Conservation (phyloP, 148 eudicot species). For the Rhododendron henanense region DNA sequence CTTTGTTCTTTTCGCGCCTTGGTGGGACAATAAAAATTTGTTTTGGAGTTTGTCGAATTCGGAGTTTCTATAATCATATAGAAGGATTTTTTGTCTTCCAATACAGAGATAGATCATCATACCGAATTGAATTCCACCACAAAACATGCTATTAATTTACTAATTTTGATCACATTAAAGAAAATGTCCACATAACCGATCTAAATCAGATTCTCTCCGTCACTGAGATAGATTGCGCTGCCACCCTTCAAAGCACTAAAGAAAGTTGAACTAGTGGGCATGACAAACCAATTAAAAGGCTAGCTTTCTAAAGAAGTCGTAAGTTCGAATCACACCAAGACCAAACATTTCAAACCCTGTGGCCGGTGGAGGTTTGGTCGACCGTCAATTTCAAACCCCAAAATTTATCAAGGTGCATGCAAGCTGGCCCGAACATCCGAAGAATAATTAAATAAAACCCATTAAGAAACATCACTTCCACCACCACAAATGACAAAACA, state of each 20-base stretch:
- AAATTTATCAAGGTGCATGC: too few species aligned
- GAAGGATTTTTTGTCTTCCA: neutral
- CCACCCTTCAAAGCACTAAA: neutral
- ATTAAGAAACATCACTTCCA: neutral
- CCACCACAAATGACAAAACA: neutral
- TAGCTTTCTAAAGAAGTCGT: neutral
- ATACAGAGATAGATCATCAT: neutral
- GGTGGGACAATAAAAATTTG: too few species aligned
- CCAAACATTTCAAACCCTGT: too few species aligned
- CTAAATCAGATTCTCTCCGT: neutral
- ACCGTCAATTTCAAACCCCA: neutral
- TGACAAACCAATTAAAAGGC: too few species aligned
- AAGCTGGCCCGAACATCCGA: too few species aligned
- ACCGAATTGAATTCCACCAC: neutral
- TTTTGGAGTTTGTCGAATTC: neutral
- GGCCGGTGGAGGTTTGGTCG: neutral
- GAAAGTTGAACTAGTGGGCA: too few species aligned
- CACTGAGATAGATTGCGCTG: neutral
- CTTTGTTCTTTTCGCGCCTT: too few species aligned
- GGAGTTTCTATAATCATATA: neutral
- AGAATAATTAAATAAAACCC: too few species aligned
- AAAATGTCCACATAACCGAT: neutral
- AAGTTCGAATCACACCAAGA: neutral
- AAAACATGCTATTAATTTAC: slow-evolving; percentile 2
- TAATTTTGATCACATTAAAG: neutral